Conservation (phyloP, 768 basidiomycete species). For the Floccularia luteovirens region DNA sequence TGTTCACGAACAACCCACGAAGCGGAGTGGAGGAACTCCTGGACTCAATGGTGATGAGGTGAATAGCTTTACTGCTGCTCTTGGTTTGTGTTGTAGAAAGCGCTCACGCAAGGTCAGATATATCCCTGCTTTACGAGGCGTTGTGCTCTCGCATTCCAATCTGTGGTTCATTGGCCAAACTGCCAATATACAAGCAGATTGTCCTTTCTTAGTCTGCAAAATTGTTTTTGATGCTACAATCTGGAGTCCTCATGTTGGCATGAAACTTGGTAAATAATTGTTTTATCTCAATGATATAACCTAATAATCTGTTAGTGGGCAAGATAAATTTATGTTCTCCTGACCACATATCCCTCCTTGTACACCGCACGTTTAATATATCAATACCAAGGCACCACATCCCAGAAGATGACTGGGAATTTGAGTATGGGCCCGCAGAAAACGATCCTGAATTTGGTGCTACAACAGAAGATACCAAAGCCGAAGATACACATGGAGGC, state of each 20-base stretch:
- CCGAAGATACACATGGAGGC: slow-evolving; percentile 47
- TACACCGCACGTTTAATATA: slow-evolving; percentile 90
- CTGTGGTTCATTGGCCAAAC: slow-evolving; percentile 55
- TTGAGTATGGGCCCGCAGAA: slow-evolving; percentile 79
- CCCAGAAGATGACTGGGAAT: slow-evolving; percentile 71
- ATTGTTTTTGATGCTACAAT: slow-evolving; percentile 78
- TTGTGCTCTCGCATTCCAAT: slow-evolving; percentile 82
- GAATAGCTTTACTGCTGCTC: slow-evolving; percentile 13
- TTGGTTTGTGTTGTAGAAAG: too few species aligned
- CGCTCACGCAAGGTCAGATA: slow-evolving; percentile 50
- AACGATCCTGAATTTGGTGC: slow-evolving; percentile 69
- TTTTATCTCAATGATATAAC: slow-evolving; percentile 2
- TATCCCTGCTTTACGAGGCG: slow-evolving; percentile 79
- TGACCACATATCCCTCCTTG: slow-evolving; percentile 84
- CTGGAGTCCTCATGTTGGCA: slow-evolving; percentile 83
- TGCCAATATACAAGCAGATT: slow-evolving; percentile 71
- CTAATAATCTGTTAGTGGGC: slow-evolving; percentile 45
- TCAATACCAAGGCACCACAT: slow-evolving; percentile 93
- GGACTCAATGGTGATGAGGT: slow-evolving; percentile 96
- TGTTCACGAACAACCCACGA: slow-evolving; percentile 67
- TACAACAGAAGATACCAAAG: slow-evolving; percentile 19
- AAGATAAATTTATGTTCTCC: slow-evolving; percentile 85
- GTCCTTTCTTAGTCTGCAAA: slow-evolving; percentile 73
- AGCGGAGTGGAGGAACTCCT: slow-evolving; percentile 82
- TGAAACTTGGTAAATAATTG: slow-evolving; percentile 58